A percentile compares a stretch with the other conserved stretches of the same genome.
phyloP scores from a whole-genome alignment of 495 filamentous ascomycete species.

The Aeminium ludgeri region DNA sequence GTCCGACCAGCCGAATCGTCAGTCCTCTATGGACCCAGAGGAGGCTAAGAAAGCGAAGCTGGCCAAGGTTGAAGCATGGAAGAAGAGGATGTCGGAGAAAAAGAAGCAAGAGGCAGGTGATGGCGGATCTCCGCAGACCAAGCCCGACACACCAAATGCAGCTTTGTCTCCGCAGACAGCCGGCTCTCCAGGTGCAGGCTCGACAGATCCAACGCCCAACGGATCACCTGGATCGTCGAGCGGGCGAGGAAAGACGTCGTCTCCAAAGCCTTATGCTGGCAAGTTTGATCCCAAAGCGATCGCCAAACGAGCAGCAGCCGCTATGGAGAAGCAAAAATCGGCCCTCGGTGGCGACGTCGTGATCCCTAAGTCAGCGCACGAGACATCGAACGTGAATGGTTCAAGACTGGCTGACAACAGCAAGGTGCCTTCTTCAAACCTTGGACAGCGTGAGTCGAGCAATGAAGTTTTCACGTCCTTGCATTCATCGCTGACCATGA shows the following conservation, averaged over 20 bases:
- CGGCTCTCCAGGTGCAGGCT: not conserved
- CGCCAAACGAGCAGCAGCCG: conserved; percentile 34
- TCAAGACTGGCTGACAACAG: conserved; percentile 9
- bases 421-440: conserved; percentile 6
- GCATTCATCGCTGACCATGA: conserved; percentile 5
- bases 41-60: conserved; percentile 10
- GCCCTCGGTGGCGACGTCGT: conserved; percentile 9
- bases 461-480: not conserved
- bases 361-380: conserved; percentile 13
- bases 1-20: conserved; percentile 12
- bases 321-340: conserved; percentile 9
- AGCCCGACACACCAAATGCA: not conserved
- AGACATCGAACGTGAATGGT: conserved; percentile 3
- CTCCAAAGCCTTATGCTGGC: conserved; percentile 46
- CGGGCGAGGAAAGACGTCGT: conserved; percentile 20
- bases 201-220: conserved; percentile 26
- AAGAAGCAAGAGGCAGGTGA: not conserved
- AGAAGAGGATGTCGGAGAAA: conserved; percentile 10
- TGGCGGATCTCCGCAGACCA: not conserved
- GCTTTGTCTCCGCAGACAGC: conserved; percentile 1
- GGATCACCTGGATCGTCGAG: conserved; percentile 17
- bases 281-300: conserved; percentile 87
- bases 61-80: conserved; percentile 18
- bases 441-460: conserved; percentile 3
- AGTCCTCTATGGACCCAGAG: conserved; percentile 7